Percentiles rank a stretch among this genome's conserved stretches.
phyloP scores from a whole-genome alignment of 306 rosid genomes.

The Mimosa pudica region DNA sequence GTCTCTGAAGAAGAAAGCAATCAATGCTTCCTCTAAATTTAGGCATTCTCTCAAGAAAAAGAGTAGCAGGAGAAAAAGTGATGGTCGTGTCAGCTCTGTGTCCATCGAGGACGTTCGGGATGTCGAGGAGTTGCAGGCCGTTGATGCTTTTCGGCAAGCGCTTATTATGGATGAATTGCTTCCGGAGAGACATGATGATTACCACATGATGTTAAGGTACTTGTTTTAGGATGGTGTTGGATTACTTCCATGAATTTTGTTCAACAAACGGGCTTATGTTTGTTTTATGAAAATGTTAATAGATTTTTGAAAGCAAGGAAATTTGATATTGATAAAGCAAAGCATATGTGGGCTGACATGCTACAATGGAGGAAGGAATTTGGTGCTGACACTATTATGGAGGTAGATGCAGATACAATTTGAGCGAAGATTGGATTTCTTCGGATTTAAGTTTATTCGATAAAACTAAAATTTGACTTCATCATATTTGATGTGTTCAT shows the following conservation, averaged over 20 bases:
- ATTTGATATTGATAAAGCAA: constrained; percentile 86
- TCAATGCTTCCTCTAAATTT: constrained; percentile 84
- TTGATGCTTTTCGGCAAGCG: constrained; percentile 82
- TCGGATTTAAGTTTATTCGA: constrained; percentile 1
- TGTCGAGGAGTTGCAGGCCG: constrained; percentile 82
- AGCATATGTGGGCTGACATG: constrained; percentile 99
- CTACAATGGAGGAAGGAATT: constrained; percentile 92
- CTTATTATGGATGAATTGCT: constrained; percentile 83
- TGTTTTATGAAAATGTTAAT: constrained; percentile 22
- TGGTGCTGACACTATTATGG: constrained; percentile 73
- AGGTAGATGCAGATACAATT: constrained; percentile 51
- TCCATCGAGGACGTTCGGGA: constrained; percentile 94
- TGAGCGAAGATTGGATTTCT: neutral
- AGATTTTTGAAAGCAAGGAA: constrained; percentile 97
- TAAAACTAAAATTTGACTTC: neutral
- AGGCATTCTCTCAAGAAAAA: constrained; percentile 89
- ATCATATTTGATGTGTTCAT: constrained; percentile 28
- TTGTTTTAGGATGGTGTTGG: neutral
- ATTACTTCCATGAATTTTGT: neutral
- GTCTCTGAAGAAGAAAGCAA: constrained; percentile 86
- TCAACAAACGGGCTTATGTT: neutral
- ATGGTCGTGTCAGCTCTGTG: constrained; percentile 97
- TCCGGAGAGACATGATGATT: constrained; percentile 75
- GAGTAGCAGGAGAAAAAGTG: constrained; percentile 82
- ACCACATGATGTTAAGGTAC: constrained; percentile 94